Evolutionary conservation across 345 rosid genomes (phyloP).

Genomic region (Aurinia saxatilis): DNA sequence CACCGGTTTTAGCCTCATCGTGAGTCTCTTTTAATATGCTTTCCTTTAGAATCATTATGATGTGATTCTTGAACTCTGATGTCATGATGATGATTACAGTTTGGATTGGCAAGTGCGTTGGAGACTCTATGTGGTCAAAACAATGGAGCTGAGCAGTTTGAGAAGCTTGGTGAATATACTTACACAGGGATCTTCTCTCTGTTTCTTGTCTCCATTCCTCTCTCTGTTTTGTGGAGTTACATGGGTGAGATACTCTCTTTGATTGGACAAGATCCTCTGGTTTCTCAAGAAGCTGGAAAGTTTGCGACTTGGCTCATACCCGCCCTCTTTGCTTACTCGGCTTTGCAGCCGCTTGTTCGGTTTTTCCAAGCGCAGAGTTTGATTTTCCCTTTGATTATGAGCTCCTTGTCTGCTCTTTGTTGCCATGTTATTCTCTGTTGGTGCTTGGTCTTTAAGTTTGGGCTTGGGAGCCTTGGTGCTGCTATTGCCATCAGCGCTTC

Average conservation of each 20-base stretch:
- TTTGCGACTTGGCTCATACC: conserved; percentile 53
- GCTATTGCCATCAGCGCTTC: conserved; percentile 44
- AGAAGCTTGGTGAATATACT: conserved; percentile 47
- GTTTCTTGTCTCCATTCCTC: conserved; percentile 40
- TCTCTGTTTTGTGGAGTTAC: conserved; percentile 49
- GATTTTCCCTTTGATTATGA: conserved; percentile 47
- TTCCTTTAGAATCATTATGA: too few species aligned
- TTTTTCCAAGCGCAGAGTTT: conserved; percentile 54
- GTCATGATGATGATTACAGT: conserved; percentile 27
- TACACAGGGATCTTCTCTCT: conserved; percentile 48
- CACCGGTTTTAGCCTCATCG: conserved; percentile 73
- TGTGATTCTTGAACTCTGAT: not conserved
- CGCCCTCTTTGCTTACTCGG: conserved; percentile 49
- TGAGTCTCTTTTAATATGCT: conserved; percentile 24
- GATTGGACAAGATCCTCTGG: conserved; percentile 54
- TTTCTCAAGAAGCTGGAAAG: conserved; percentile 50
- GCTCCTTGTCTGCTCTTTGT: conserved; percentile 36
- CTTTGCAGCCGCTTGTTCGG: conserved; percentile 49
- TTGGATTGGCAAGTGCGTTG: conserved; percentile 66
- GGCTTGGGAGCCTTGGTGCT: conserved; percentile 40
- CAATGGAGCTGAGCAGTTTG: conserved; percentile 58
- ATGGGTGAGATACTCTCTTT: conserved; percentile 44
- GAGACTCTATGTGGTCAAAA: conserved; percentile 88
- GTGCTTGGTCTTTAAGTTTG: conserved; percentile 47
- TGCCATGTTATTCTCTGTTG: conserved; percentile 49